Conservation (phyloP, 352 stramenopile species). For the Globisporangium cystogenes region DNA sequence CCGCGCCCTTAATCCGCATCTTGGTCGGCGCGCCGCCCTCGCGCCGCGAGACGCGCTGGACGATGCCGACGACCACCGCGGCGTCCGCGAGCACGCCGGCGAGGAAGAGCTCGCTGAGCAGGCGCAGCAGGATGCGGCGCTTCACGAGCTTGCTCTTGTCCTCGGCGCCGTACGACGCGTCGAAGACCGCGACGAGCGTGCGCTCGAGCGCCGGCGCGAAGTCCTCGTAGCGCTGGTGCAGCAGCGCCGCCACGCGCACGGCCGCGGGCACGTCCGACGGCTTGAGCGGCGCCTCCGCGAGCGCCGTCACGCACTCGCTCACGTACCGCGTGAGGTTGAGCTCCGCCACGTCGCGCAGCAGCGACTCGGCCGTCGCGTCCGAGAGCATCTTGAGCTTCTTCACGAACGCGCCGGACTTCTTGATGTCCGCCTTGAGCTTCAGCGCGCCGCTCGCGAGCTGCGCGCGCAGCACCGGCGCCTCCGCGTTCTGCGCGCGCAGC, state of each 20-base stretch:
- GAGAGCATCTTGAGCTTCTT: slow-evolving; percentile 92
- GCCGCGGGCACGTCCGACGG: slow-evolving; percentile 80
- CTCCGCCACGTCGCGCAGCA: slow-evolving; percentile 84
- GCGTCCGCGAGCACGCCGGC: slow-evolving; percentile 75
- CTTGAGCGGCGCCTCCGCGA: slow-evolving; percentile 88
- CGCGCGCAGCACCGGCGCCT: slow-evolving; percentile 51
- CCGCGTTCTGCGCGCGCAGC: slow-evolving; percentile 58
- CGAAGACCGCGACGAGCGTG: slow-evolving; percentile 51
- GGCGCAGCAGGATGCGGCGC: slow-evolving; percentile 60
- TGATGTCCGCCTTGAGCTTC: slow-evolving; percentile 97
- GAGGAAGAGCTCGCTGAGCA: slow-evolving; percentile 84
- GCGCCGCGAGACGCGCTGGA: slow-evolving; percentile 65
- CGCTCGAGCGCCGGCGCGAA: slow-evolving; percentile 67
- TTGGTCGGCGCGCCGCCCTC: slow-evolving; percentile 37
- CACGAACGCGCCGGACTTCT: slow-evolving; percentile 97
- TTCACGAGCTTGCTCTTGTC: slow-evolving; percentile 77
- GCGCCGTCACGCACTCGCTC: slow-evolving; percentile 89
- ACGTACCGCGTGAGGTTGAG: slow-evolving; percentile 95
- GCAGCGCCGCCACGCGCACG: slow-evolving; percentile 77
- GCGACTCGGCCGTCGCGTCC: slow-evolving; percentile 59
- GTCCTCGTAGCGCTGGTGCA: slow-evolving; percentile 91
- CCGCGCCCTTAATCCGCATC: slow-evolving; percentile 30
- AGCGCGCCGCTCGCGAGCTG: slow-evolving; percentile 84
- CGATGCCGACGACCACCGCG: slow-evolving; percentile 66
- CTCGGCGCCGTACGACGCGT: slow-evolving; percentile 48